Conservation (phyloP, 2,329 filamentous ascomycete genomes). For the Cryphonectria radicalis region DNA sequence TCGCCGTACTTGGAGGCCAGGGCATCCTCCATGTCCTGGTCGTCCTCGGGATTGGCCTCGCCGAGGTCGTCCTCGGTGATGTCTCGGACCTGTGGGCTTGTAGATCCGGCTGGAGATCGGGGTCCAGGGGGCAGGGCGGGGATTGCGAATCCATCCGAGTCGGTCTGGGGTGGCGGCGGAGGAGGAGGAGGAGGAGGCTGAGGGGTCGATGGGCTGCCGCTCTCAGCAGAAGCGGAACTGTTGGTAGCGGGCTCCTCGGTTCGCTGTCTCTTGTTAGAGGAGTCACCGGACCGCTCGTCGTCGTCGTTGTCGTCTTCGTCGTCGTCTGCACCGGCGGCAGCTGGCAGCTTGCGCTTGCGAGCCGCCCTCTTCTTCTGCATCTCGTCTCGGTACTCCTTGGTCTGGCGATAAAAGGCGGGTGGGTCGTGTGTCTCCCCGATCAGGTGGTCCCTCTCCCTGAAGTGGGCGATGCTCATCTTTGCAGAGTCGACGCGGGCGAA, state of each 20-base stretch:
- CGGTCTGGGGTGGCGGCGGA: constrained; percentile 41
- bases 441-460: constrained; percentile 38
- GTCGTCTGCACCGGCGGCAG: constrained; percentile 29
- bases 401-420: constrained; percentile 76
- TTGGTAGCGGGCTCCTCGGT: constrained; percentile 3
- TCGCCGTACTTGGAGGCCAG: constrained; percentile 52
- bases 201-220: constrained; percentile 40
- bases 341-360: constrained; percentile 50
- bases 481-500: constrained; percentile 88
- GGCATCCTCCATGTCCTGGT: constrained; percentile 32
- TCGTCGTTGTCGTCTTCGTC: constrained; percentile 20
- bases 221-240: constrained; percentile 6
- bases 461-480: constrained; percentile 82
- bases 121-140: constrained; percentile 51
- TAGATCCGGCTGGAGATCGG: constrained; percentile 49
- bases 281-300: constrained; percentile 39
- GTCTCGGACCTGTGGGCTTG: constrained; percentile 33
- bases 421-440: constrained; percentile 77
- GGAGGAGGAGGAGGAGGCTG: constrained; percentile 38
- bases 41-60: constrained; percentile 28
- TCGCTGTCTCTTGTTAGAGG: constrained; percentile 30
- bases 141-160: constrained; percentile 72
- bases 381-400: constrained; percentile 61
- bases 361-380: constrained; percentile 48
- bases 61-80: constrained; percentile 37